Base-by-base conservation (phyloP, 805 yeast genomes). In the Wickerhamomyces ciferrii region DNA sequence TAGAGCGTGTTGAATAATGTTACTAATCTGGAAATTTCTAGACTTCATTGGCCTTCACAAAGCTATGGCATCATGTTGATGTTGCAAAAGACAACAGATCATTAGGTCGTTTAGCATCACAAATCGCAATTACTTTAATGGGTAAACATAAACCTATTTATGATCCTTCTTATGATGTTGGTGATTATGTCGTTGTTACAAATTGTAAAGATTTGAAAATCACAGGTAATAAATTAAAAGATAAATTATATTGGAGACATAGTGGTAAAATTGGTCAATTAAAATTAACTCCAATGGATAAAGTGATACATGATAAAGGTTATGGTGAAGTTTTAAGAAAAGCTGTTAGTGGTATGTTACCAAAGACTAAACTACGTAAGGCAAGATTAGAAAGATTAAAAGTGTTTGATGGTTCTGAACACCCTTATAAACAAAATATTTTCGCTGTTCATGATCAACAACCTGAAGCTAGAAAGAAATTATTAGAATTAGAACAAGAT, bases 71-170 rank as follows among this genome's bases (percentile, higher is more conserved):
- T 63, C 96, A 91, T 62, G 87, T 94, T 32, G 98, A 95, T 63
- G 77, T 89, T 32, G 87, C 96, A 14, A 75, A 79, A 42, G 99
- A 94, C 46, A 68, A 73, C 34, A 79, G 99, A 59, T 83, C 97
- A 0, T 68, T 94, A 42, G 99, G 99, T 62, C 84, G 98, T 62
- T 66, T 94, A 47, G 98, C 99, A 4, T 75, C 96, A 1, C 76
- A 83, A 47, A 90, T 94, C 47, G 97, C 99, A 23, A 73, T 81
- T 27, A 83, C 94, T 0, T 74, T 94, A 38, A 89, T 87, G 68
- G 99, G 99, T n/a, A 94, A 94, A 66, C 97, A 94, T 70, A 94
- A 94, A 72, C 99, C 99, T 4, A 78, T 89, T 0, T 84, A 69
- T 53, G 88, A 90, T 58, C 80, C 79, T 25, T 76, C 84, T 9